Conservation (phyloP, 2,329 filamentous ascomycete species). For the Fusarium nisikadoi region DNA sequence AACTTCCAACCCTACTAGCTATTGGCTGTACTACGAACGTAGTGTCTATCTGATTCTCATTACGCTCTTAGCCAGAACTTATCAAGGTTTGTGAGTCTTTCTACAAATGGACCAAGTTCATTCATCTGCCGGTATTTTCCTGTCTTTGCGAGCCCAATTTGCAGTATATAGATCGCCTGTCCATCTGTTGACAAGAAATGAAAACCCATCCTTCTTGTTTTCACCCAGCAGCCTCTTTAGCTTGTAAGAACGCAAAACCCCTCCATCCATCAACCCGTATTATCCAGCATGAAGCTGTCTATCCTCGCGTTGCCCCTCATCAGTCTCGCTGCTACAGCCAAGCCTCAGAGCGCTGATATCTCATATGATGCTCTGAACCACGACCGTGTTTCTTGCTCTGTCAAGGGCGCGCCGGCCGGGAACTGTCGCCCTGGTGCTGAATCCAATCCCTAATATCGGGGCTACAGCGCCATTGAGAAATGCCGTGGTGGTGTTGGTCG, state of each 20-base stretch:
- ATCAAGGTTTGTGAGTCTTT: not conserved
- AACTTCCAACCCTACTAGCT: fast-evolving
- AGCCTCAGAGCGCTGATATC: not conserved
- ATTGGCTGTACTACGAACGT: not conserved
- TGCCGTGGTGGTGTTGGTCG: not conserved
- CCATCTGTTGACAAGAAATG: too few relatives aligned
- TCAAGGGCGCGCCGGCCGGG: not conserved
- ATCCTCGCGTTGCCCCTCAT: not conserved
- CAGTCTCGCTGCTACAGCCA: not conserved
- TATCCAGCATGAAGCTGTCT: not conserved
- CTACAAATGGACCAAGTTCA: not conserved
- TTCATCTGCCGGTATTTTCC: not conserved
- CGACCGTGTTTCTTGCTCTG: not conserved
- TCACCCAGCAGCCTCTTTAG: not conserved
- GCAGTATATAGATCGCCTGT: not conserved
- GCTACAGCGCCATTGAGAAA: not conserved
- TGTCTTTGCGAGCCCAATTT: too few relatives aligned
- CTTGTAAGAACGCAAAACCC: fast-evolving
- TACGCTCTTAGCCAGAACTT: not conserved
- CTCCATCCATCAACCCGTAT: too few relatives aligned
- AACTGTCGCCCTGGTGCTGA: not conserved
- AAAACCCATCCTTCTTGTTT: not conserved
- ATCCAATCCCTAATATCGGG: not conserved
- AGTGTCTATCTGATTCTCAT: too few relatives aligned
- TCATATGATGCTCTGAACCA: not conserved